Evolutionary conservation across 2,329 filamentous ascomycete species (phyloP).

Genomic region (Cordyceps javanica): DNA sequence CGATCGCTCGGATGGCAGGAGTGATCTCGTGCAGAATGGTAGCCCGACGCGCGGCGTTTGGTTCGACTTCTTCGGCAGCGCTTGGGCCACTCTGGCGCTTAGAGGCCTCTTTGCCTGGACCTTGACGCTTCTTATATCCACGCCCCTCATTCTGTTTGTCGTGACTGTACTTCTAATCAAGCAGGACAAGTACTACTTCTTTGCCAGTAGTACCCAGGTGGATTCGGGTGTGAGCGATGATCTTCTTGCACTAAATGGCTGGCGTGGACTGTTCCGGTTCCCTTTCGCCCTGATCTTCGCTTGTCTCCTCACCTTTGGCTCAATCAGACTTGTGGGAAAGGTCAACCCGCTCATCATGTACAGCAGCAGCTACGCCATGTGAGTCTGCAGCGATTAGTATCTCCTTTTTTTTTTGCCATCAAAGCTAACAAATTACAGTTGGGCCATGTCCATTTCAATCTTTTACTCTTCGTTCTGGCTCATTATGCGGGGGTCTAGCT

Average conservation of each 20-base stretch:
- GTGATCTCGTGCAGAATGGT: conserved; percentile 60
- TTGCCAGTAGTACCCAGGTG: conserved; percentile 55
- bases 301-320: conserved; percentile 60
- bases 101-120: conserved; percentile 85
- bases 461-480: conserved; percentile 83
- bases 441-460: conserved; percentile 77
- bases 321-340: conserved; percentile 71
- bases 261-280: conserved; percentile 78
- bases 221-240: conserved; percentile 54
- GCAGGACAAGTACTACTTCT: conserved; percentile 82
- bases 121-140: conserved; percentile 72
- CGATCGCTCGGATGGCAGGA: conserved; percentile 44
- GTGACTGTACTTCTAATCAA: conserved; percentile 63
- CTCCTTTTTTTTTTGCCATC: neutral
- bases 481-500: conserved; percentile 70
- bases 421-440: conserved; percentile 35
- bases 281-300: conserved; percentile 68
- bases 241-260: conserved; percentile 61
- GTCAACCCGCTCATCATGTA: conserved; percentile 89
- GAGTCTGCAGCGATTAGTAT: conserved; percentile 24
- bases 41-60: conserved; percentile 69
- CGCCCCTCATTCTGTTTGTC: conserved; percentile 65
- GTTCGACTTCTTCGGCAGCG: conserved; percentile 85
- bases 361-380: conserved; percentile 77
- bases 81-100: conserved; percentile 72